Base-by-base conservation (phyloP, 768 basidiomycete genomes). In the Amanita brunnescens region DNA sequence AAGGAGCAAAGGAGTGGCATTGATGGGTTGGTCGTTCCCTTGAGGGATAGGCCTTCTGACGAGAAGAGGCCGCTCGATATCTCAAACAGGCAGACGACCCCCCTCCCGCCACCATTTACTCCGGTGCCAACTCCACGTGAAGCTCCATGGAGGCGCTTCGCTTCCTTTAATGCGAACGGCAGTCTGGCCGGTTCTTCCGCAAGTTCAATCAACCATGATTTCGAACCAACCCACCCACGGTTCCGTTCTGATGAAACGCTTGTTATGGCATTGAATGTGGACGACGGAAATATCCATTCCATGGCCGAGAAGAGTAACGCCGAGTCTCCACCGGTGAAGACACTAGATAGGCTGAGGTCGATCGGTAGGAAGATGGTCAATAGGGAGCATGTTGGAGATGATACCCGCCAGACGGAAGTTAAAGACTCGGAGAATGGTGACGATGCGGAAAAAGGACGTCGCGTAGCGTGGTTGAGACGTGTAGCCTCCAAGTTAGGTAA, bases 1-100 rank as follows among this genome's bases (percentile, higher is more conserved):
- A 65, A 60, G 45, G 75, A 79, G 57, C 78, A 81, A 60, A 70
- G 76, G 45, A 65, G 66, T 0, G 76, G 71, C 24, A 65, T 79
- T 24, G 71, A 77, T 47, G 74, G 67, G 23, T 64, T 78, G 32
- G 63, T 69, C 23, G 59, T 71, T 33, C 64, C 71, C n/a, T 70
- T 67, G 58, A 58, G 63, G 18, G 29, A 35, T 20, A 56, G 47
- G n/a, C 51, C 61, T 55, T 29, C 37, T 34, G 40, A 26, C 34
- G 34, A 41, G 47, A 52, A 53, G 51, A 53, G 63, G 71, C 35
- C 56, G 74, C 14, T 68, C 68, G 16, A 44, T 16, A 30, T 14
- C 16, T 16, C 42, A 6, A 26, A 9, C 29, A 16, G 23, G n/a
- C 26, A 12, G 13, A 72, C 21, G 37, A 12, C 39, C 45, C 40